These are phyloP conservation scores for Penicillium sp. DNA, from an alignment of 2,329 filamentous ascomycete species.

Conservation along the genomic window DNA sequence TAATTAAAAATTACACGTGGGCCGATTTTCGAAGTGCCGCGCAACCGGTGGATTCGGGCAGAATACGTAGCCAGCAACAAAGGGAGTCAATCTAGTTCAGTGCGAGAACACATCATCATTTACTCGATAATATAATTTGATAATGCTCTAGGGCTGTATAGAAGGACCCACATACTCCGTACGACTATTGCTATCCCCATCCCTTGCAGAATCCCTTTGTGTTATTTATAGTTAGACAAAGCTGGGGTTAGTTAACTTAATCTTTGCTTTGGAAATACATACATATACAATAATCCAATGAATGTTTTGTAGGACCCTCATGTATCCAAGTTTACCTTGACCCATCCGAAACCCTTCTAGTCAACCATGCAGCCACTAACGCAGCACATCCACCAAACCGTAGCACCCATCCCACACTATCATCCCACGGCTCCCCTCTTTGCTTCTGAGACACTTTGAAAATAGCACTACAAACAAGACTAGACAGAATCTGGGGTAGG, in stretches of 20 bases:
- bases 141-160: not conserved
- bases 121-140: not conserved
- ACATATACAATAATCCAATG: not conserved
- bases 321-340: constrained; percentile 2
- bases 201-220: not conserved
- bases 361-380: constrained; percentile 71
- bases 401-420: constrained; percentile 82
- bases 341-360: constrained; percentile 65
- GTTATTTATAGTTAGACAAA: not conserved
- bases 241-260: not conserved
- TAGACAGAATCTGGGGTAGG: constrained; percentile 86
- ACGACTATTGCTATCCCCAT: not conserved
- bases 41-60: constrained; percentile 8
- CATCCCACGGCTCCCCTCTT: constrained; percentile 76
- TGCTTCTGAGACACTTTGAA: constrained; percentile 87
- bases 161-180: not conserved
- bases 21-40: constrained; percentile 1
- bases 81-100: not conserved
- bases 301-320: not conserved
- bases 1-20: constrained; percentile 14
- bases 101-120: not conserved
- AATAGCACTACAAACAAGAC: constrained; percentile 75
- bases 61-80: not conserved
- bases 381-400: constrained; percentile 79
- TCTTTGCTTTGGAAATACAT: not conserved